Conservation (phyloP, 176 grass and related monocot genomes). For the Triticum urartu region DNA sequence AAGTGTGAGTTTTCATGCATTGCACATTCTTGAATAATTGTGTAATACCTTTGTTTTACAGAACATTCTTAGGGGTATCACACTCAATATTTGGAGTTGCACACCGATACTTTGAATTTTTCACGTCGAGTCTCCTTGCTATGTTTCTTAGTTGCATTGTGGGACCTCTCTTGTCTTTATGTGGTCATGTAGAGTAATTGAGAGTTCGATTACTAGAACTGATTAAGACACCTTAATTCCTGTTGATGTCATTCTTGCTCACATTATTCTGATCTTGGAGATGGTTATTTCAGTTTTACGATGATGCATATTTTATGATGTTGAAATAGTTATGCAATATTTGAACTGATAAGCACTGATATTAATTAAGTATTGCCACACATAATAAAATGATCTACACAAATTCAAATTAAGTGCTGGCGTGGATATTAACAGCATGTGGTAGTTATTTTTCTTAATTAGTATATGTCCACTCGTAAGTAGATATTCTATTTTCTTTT, state of each 20-base stretch:
- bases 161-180: neutral
- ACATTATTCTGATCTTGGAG: neutral
- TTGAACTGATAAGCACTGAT: neutral
- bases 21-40: neutral
- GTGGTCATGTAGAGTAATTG: neutral
- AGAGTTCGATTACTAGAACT: conserved; percentile 3
- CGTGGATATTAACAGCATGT: neutral
- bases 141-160: neutral
- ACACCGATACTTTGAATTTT: neutral
- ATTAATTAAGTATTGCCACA: neutral
- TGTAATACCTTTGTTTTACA: conserved; percentile 21
- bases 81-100: neutral
- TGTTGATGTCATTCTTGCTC: neutral
- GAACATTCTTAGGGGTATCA: neutral
- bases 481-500: neutral
- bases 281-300: neutral
- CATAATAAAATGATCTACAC: neutral
- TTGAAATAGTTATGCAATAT: conserved; percentile 12
- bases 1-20: neutral
- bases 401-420: neutral
- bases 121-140: neutral
- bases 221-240: conserved; percentile 10
- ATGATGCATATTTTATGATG: neutral
- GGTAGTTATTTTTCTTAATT: neutral
- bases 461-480: neutral